phyloP scores from a whole-genome alignment of 257 asterid species.

The Paraleonurus japonicus region DNA sequence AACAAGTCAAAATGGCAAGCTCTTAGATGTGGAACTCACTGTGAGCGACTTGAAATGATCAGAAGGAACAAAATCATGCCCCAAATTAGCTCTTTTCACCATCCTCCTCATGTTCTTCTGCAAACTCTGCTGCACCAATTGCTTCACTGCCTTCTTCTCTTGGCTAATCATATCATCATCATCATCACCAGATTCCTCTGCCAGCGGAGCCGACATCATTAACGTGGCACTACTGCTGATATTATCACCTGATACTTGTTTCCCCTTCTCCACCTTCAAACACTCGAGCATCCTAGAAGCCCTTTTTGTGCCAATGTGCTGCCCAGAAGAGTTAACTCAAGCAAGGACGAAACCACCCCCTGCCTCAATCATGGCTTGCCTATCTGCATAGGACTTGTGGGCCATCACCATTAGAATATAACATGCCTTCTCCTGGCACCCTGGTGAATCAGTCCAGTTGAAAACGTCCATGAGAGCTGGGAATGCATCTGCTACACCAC shows the following conservation, averaged over 20 bases:
- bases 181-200: slow-evolving; percentile 30
- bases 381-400: slow-evolving; percentile 68
- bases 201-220: slow-evolving; percentile 61
- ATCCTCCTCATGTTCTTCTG: slow-evolving; percentile 86
- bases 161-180: slow-evolving; percentile 59
- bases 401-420: slow-evolving; percentile 95
- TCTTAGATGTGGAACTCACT: slow-evolving; percentile 75
- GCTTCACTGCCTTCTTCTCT: slow-evolving; percentile 81
- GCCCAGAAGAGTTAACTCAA: slow-evolving; percentile 78
- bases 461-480: slow-evolving; percentile 58
- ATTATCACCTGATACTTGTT: slow-evolving; percentile 44
- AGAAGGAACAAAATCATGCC: slow-evolving; percentile 75
- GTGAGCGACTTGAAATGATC: slow-evolving; percentile 70
- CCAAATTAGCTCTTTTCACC: slow-evolving; percentile 82
- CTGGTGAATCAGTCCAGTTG: slow-evolving; percentile 78
- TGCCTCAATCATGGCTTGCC: slow-evolving; percentile 83
- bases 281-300: slow-evolving; percentile 86
- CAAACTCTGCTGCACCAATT: slow-evolving; percentile 84
- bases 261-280: slow-evolving; percentile 69
- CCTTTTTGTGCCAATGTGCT: slow-evolving; percentile 79
- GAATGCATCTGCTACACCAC: slow-evolving; percentile 51
- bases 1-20: slow-evolving; percentile 64
- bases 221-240: slow-evolving; percentile 28
- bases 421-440: slow-evolving; percentile 80
- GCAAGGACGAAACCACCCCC: slow-evolving; percentile 65